Conservation (phyloP, 345 rosid species). For the sweet orange (Citrus sinensis) region DVS_A1.0 CM039164.1:28215001-28215500, state of each 20-base stretch:
- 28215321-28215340: conserved; percentile 83
- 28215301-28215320: conserved; percentile 68
- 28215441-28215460: conserved; percentile 84
- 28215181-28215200: conserved; percentile 98
- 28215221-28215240: conserved; percentile 97
- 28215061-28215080: conserved; percentile 93
- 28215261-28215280: conserved; percentile 73
- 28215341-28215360: conserved; percentile 79
- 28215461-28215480: conserved; percentile 80
- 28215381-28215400: conserved; percentile 98
- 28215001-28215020: conserved; percentile 94
- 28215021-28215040: conserved; percentile 83
- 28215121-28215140: conserved; percentile 69
- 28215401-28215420: conserved; percentile 74
- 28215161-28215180: conserved; percentile 82
- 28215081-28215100: conserved; percentile 85
- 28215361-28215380: conserved; percentile 95
- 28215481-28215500: conserved; percentile 99
- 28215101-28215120: conserved; percentile 73
- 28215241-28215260: conserved; percentile 80
- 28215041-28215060: conserved; percentile 90
- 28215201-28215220: conserved; percentile 94
- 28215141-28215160: conserved; percentile 83
- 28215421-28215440: conserved; percentile 82
- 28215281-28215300: conserved; percentile 71